These are phyloP conservation scores for Rhodotorula graminis DNA, from an alignment of 768 basidiomycete genomes.

Conservation along the genomic window DNA sequence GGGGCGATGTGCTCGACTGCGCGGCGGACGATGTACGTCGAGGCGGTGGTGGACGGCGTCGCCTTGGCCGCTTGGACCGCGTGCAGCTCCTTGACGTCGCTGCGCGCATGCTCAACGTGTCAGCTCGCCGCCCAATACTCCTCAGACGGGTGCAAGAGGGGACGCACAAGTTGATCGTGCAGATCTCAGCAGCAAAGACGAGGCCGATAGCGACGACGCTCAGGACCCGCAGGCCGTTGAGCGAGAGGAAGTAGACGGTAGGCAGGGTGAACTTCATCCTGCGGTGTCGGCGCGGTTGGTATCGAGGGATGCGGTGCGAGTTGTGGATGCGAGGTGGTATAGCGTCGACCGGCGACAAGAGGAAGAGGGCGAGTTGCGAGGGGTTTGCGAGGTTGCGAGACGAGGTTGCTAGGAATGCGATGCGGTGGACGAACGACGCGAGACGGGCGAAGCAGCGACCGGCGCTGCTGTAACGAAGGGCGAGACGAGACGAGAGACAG, in stretches of 20 bases:
- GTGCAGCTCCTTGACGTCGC: conserved; percentile 16
- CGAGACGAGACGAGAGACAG: neutral
- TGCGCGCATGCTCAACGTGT: neutral
- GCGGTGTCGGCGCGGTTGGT: neutral
- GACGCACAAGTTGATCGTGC: conserved; percentile 23
- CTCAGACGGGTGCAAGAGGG: too few relatives aligned
- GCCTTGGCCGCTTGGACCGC: neutral
- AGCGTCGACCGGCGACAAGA: neutral
- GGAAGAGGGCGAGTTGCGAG: neutral
- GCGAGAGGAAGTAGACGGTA: conserved; percentile 17
- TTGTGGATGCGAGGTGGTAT: too few relatives aligned
- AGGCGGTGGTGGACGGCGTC: neutral
- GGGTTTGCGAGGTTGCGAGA: neutral
- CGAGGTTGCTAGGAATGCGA: neutral
- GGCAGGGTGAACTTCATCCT: conserved; percentile 15
- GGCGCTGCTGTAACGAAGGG: neutral
- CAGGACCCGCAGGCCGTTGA: conserved; percentile 27
- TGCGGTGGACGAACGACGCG: neutral
- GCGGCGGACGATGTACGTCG: conserved; percentile 9
- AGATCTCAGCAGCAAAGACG: conserved; percentile 26
- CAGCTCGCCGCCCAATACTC: too few relatives aligned
- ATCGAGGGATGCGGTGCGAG: neutral
- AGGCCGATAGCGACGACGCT: conserved; percentile 30
- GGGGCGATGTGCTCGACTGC: neutral
- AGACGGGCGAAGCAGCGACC: neutral